A percentile compares a stretch with the other conserved stretches of the same genome.
These are phyloP conservation scores for Debaryomyces fabryi DNA, from an alignment of 1,139 yeast genomes.

Conservation along the genomic window DNA sequence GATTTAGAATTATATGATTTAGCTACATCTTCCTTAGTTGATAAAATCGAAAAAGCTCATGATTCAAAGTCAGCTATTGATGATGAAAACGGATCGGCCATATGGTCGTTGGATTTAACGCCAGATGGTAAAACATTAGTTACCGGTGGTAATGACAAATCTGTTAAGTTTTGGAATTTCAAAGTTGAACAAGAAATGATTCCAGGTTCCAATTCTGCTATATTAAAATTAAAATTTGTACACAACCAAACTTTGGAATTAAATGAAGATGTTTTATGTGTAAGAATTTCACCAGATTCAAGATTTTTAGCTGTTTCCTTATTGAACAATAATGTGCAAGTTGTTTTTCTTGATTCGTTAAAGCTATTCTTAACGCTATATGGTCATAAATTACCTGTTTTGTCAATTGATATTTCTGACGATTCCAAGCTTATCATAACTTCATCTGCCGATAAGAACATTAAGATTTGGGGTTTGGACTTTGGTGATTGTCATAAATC, in stretches of 20 bases:
- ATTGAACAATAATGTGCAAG: constrained; percentile 91
- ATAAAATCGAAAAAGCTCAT: constrained; percentile 75
- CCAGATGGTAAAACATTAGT: constrained; percentile 83
- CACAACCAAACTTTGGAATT: constrained; percentile 84
- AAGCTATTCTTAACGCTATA: constrained; percentile 87
- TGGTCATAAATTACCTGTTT: constrained; percentile 94
- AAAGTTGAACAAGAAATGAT: constrained; percentile 64
- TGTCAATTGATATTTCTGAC: constrained; percentile 83
- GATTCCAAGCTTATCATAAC: constrained; percentile 89
- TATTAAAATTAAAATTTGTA: constrained; percentile 59
- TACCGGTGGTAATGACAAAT: constrained; percentile 93
- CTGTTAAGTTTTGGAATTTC: constrained; percentile 88
- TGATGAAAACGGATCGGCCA: constrained; percentile 62
- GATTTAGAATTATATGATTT: constrained; percentile 83
- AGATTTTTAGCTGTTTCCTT: constrained; percentile 80
- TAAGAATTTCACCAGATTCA: constrained; percentile 81
- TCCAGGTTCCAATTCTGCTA: constrained; percentile 64
- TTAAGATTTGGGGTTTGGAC: constrained; percentile 97
- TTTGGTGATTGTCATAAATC: constrained; percentile 99
- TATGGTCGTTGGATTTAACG: constrained; percentile 89
- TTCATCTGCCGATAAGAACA: constrained; percentile 95
- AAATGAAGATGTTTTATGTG: constrained; percentile 80
- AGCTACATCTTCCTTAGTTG: constrained; percentile 75
- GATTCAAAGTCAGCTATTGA: constrained; percentile 20
- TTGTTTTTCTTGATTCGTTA: constrained; percentile 81